phyloP scores from a whole-genome alignment of 768 basidiomycete species.

The Hericium alpestre region DNA sequence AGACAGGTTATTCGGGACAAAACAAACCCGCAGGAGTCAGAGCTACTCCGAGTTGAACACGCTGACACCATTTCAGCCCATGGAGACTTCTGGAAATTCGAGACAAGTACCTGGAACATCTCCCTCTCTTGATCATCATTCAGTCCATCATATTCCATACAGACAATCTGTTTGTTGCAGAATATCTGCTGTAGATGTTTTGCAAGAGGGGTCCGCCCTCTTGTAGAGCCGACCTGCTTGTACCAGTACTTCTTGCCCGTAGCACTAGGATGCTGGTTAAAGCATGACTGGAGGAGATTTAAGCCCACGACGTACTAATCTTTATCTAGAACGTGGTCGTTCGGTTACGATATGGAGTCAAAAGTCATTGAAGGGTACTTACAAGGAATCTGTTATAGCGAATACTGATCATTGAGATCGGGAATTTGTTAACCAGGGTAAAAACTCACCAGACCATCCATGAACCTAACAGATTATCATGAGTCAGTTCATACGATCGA shows the following conservation, averaged over 20 bases:
- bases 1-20: background rate
- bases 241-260: constrained; percentile 9
- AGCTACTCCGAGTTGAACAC: constrained; percentile 72
- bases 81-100: background rate
- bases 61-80: constrained; percentile 26
- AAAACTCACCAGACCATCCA: constrained; percentile 41
- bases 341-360: background rate
- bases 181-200: constrained; percentile 45
- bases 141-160: constrained; percentile 58
- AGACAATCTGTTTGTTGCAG: constrained; percentile 60
- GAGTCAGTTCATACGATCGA: background rate
- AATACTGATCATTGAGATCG: background rate
- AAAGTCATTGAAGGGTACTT: background rate
- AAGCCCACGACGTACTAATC: constrained; percentile 32
- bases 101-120: constrained; percentile 49
- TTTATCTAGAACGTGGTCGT: constrained; percentile 20
- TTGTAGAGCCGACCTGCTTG: constrained; percentile 17
- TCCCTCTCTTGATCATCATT: constrained; percentile 49
- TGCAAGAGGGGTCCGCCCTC: constrained; percentile 29
- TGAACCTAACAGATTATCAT: constrained; percentile 29
- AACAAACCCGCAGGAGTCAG: constrained; percentile 54
- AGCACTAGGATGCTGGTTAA: constrained; percentile 34
- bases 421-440: too few species aligned
- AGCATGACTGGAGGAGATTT: background rate
- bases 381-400: constrained; percentile 1